Evolutionary conservation across 192 early-diverging fungal genomes (phyloP).

Genomic region (Borealophlyctis nickersoniae): DNA sequence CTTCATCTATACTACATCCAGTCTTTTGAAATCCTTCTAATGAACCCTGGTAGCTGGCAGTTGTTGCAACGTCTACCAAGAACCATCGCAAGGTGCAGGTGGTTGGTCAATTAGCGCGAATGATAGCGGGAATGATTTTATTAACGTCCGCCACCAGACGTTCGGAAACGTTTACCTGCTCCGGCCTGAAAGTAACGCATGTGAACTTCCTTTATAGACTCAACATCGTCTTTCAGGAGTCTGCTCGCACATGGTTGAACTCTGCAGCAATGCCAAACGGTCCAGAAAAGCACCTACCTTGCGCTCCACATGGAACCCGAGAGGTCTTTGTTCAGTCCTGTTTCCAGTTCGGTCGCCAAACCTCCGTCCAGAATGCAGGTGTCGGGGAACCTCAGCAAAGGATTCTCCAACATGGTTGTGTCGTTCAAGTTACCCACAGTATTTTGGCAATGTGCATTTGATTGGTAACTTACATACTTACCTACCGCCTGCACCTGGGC

Average conservation of each 20-base stretch:
- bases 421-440: no score
- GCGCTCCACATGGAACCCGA: conserved; percentile 17
- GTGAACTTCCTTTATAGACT: conserved; percentile 8
- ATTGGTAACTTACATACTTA: no score
- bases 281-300: not conserved
- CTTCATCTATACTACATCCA: not conserved
- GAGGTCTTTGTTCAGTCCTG: conserved; percentile 7
- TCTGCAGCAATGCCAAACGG: not conserved
- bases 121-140: not conserved
- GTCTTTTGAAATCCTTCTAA: not conserved
- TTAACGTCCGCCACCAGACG: not conserved
- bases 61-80: not conserved
- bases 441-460: no score
- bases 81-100: no score
- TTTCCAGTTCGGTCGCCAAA: conserved; percentile 16
- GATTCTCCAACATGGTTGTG: no score
- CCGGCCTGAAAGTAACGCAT: conserved; percentile 10
- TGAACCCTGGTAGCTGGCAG: not conserved
- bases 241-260: not conserved
- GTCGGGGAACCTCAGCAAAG: not conserved
- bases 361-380: conserved; percentile 15
- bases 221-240: conserved; percentile 14
- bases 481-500: no score
- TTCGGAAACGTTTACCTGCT: conserved; percentile 1
- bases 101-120: not conserved